Evolutionary conservation across 148 eudicot genomes (phyloP).

Genomic region (Rhododendron williamsianum): DNA sequence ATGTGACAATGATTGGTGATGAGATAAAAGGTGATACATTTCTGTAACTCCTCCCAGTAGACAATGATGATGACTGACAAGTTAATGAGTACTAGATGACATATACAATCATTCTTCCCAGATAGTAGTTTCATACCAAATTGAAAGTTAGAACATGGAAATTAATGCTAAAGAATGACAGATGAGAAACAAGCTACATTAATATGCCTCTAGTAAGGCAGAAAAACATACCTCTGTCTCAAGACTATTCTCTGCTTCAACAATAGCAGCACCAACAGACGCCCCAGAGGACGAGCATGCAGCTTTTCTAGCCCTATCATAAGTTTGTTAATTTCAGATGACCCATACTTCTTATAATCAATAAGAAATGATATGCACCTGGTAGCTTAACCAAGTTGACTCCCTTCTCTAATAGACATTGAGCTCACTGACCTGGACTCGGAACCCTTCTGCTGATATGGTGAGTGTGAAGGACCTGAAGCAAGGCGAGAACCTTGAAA

Average conservation of each 20-base stretch:
- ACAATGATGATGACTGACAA: background rate
- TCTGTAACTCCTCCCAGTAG: background rate
- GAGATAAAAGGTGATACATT: background rate
- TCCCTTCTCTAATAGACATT: conserved; percentile 4
- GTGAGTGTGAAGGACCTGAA: conserved; percentile 81
- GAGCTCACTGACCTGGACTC: conserved; percentile 20
- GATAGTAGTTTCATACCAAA: background rate
- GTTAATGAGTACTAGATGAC: background rate
- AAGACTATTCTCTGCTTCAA: conserved; percentile 72
- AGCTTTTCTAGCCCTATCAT: conserved; percentile 45
- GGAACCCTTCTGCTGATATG: conserved; percentile 38
- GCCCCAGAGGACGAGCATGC: conserved; percentile 58
- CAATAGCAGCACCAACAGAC: conserved; percentile 86
- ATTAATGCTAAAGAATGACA: conserved; percentile 5
- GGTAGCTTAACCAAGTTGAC: conserved; percentile 2
- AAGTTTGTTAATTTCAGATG: conserved; percentile 16
- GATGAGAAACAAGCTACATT: conserved; percentile 7
- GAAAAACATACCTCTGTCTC: conserved; percentile 60
- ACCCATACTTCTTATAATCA: conserved; percentile 4
- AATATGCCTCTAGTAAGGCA: conserved; percentile 23
- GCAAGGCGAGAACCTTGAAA: conserved; percentile 97
- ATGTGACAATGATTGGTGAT: background rate
- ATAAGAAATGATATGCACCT: conserved; percentile 16
- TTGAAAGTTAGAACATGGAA: background rate
- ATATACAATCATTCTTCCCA: background rate